Evolutionary conservation across 768 basidiomycete genomes (phyloP), one percentile per base, ranked within the genome.

Genomic region (Termitomyces bulborhizus): DNA sequence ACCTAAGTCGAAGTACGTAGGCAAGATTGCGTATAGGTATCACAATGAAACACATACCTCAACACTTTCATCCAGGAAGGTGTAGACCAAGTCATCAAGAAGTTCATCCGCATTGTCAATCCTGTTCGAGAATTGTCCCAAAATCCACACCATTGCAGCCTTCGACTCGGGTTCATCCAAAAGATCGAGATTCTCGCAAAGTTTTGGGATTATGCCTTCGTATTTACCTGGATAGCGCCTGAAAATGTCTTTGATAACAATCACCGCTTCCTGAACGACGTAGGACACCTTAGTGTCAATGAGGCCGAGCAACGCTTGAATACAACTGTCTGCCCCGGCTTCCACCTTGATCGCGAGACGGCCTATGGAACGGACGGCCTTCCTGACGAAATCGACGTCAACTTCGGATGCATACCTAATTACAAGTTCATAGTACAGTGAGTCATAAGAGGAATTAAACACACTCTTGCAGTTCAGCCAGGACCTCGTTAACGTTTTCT

Each of bases 181-280:
- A 8, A 81, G 78, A 67, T 98, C 95, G 42, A 98, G 77, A 67
- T 97, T 86, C 67, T 93, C 89, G 69, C 96, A 98, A 18, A 99
- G 77, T 13, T 79, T 92, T 0, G 93, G 93, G 53, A 99, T 98
- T 62, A 98, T 88, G 53, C 90, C 91, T 71, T 98, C 97, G 70
- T 98, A 99, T 71, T 85, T 86, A 51, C 94, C 93, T 11, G 97
- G 97, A 71, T 98, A 99, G 57, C 93, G 79, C 59, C 97, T 82
- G 81, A 99, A 98, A 65, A 98, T 89, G 69, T 99, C 97, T 69
- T 93, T 98, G 71, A 89, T 97, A 57, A 99, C 97, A 54, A 99
- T 98, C 57, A 94, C 79, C 2, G 94, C 91, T 68, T 99, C 97
- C 71, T 98, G 97, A 5, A 97, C 92, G 59, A 98, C 97, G 68